phyloP scores from a whole-genome alignment of 345 rosid genomes.

The Bruguiera sexangula region DNA sequence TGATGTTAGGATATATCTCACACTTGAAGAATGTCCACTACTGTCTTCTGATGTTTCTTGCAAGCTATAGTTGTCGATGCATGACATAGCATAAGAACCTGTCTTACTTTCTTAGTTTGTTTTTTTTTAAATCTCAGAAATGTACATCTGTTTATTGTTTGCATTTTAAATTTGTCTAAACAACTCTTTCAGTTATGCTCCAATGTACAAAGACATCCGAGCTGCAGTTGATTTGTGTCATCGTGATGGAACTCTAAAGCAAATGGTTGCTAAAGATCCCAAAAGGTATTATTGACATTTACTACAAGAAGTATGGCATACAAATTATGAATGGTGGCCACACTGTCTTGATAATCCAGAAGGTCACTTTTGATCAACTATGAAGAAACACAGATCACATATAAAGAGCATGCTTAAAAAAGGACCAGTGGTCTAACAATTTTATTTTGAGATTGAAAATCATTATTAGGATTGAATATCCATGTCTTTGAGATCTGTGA shows the following conservation, averaged over 20 bases:
- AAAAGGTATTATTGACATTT: slow-evolving; percentile 29
- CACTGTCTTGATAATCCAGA: background rate
- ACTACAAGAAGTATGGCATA: background rate
- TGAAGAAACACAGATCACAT: too few relatives aligned
- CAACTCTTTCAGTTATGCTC: slow-evolving; percentile 52
- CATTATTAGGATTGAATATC: background rate
- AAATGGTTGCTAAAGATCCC: slow-evolving; percentile 94
- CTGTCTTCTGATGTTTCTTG: too few relatives aligned
- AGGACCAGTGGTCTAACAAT: too few relatives aligned
- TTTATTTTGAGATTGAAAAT: too few relatives aligned
- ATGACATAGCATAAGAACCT: too few relatives aligned
- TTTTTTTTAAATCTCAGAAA: background rate
- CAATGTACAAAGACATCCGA: slow-evolving; percentile 88
- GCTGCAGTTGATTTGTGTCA: slow-evolving; percentile 99
- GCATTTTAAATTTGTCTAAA: background rate
- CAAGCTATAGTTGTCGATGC: too few relatives aligned
- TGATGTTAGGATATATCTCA: too few relatives aligned
- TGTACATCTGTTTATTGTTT: slow-evolving; percentile 1
- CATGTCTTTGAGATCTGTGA: background rate
- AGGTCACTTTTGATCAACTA: background rate
- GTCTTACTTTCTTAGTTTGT: too few relatives aligned
- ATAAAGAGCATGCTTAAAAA: too few relatives aligned
- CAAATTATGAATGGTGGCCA: background rate
- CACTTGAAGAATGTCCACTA: too few relatives aligned
- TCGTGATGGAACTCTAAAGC: slow-evolving; percentile 95